Base-by-base conservation (phyloP, 2,329 filamentous ascomycete species). In the Diaporthe citrichinensis region DNA sequence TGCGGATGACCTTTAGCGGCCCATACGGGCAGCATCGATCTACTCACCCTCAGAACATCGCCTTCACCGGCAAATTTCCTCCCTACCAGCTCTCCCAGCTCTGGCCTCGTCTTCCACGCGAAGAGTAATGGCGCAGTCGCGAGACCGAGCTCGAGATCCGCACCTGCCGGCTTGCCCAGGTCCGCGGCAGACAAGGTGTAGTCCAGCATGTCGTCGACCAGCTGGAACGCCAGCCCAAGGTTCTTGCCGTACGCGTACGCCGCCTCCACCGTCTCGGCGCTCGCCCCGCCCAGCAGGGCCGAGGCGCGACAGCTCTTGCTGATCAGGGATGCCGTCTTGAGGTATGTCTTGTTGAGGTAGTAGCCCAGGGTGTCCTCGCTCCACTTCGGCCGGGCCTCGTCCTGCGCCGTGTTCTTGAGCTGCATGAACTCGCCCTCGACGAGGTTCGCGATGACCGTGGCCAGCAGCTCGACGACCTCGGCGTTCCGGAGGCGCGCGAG, bases 381-480 rank as follows among this genome's bases (percentile, higher is more conserved):
- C 91, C 94, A 98, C 14, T 90, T 87, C 1, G 96, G 96, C 79
- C 94, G 93, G 78, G 90, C 89, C 87, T 98, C 96, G 83, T 98
- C 96, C 78, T 91, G 89, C 61, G 94, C 94, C 1, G 97, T 98
- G 85, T 99, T 99, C 87, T 98, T 97, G 80, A 99, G 88, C 87
- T 99, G 97, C 97, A 99, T 99, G 87, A 99, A 98, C 85, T 99
- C 97, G 82, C 97, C 97, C 86, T 99, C 97, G 28, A 99, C 96
- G 36, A 99, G 88, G 83, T 99, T 99, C 59, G 97, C 96, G 79
- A 99, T 98, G 57, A 98, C 97, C 0, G 96, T 98, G 5, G 97
- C 95, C 41, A 99, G 88, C 10, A 99, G 90, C 86, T 99, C 97
- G 12, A 95, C 95, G 3, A 99, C 97, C 85, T 99, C 97, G 58